Conservation (phyloP, 23 red algal genomes). For the Gracilaria caudata region DNA sequence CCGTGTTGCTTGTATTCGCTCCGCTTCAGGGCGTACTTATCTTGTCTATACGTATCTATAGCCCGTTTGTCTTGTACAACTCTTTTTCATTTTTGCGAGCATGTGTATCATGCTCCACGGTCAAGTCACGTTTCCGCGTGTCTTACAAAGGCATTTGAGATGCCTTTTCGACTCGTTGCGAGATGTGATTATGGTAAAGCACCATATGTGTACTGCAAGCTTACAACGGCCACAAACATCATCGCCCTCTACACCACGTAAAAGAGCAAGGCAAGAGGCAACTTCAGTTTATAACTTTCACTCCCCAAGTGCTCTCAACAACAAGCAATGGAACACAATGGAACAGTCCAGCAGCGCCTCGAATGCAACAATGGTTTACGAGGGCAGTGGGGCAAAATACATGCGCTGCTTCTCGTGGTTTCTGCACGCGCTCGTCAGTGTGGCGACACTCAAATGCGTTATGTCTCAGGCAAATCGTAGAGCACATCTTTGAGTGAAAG, state of each 20-base stretch:
- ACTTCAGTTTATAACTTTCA: neutral
- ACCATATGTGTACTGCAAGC: neutral
- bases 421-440: too few species aligned
- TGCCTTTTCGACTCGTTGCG: neutral
- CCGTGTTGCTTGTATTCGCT: neutral
- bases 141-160: neutral
- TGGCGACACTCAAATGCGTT: too few species aligned
- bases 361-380: too few species aligned
- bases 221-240: neutral
- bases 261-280: neutral
- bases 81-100: constrained; percentile 27
- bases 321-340: too few species aligned
- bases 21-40: constrained; percentile 8
- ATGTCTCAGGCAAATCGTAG: too few species aligned
- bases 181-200: constrained; percentile 6
- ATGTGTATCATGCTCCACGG: neutral
- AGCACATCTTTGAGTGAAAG: too few species aligned
- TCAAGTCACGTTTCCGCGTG: neutral
- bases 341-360: too few species aligned
- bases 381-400: too few species aligned
- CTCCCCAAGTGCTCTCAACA: too few species aligned
- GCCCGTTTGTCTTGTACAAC: neutral
- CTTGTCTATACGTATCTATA: constrained; percentile 21
- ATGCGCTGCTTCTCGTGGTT: too few species aligned
- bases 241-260: neutral